A percentile compares a stretch with the other conserved stretches of the same genome.
Evolutionary conservation across 2,329 filamentous ascomycete species (phyloP).

Genomic region (Hymenoscyphus fructigenus): DNA sequence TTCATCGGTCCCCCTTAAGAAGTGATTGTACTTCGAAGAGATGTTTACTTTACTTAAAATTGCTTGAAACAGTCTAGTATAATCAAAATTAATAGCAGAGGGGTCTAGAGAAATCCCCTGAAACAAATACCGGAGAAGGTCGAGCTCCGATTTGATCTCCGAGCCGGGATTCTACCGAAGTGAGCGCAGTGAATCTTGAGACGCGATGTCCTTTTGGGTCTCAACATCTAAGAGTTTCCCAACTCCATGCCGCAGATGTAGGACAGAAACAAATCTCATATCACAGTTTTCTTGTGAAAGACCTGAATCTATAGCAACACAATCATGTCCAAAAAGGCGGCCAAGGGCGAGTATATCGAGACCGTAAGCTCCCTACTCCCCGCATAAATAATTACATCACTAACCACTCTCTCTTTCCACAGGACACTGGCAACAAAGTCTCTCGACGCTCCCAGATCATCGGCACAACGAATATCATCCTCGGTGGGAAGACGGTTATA

Average conservation of each 20-base stretch:
- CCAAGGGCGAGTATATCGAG: slow-evolving; percentile 94
- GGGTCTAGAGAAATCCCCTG: too few species aligned
- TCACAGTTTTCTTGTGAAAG: not conserved
- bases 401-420: slow-evolving; percentile 8
- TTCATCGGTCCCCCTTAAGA: too few species aligned
- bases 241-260: not conserved
- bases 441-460: slow-evolving; percentile 88
- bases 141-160: too few species aligned
- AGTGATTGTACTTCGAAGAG: too few species aligned
- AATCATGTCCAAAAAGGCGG: slow-evolving; percentile 72
- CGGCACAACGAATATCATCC: slow-evolving; percentile 96
- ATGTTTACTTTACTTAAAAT: too few species aligned
- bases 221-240: not conserved
- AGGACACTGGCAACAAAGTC: slow-evolving; percentile 99
- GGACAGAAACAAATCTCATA: not conserved
- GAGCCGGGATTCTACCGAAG: not conserved
- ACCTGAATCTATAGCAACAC: slow-evolving; percentile 18
- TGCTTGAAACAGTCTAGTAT: too few species aligned
- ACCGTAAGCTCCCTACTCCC: slow-evolving; percentile 60
- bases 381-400: not conserved
- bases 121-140: too few species aligned
- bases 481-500: slow-evolving; percentile 93
- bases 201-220: not conserved
- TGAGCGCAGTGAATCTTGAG: not conserved
- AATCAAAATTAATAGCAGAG: too few species aligned